These are phyloP conservation scores for Hydnum rufescens DNA, from an alignment of 768 basidiomycete species.

Conservation along the genomic window DNA sequence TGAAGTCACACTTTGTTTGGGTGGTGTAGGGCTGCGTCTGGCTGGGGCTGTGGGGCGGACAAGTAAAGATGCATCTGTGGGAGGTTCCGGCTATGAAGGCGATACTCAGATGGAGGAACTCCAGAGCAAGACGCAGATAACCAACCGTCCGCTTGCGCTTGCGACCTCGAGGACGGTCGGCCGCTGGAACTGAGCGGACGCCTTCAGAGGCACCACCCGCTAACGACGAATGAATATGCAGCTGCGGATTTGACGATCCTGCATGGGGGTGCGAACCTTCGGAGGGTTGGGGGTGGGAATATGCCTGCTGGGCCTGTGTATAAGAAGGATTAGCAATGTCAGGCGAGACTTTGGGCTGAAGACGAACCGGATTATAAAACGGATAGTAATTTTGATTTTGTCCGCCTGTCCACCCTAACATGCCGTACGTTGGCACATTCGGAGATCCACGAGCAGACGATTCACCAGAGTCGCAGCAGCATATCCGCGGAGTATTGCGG, in stretches of 20 bases:
- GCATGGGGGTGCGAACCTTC: slow-evolving; percentile 23
- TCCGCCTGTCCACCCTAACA: no score
- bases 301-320: no score
- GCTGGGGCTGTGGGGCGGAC: slow-evolving; percentile 31
- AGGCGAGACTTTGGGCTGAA: no score
- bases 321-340: no score
- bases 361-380: no score
- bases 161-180: slow-evolving; percentile 40
- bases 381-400: no score
- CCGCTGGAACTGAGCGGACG: slow-evolving; percentile 14
- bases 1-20: slow-evolving; percentile 66
- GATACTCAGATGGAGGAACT: not conserved
- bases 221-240: slow-evolving; percentile 4
- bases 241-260: slow-evolving; percentile 11
- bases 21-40: slow-evolving; percentile 68
- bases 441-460: no score
- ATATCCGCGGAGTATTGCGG: no score
- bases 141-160: slow-evolving; percentile 33
- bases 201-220: no score
- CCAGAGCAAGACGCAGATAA: not conserved
- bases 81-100: not conserved
- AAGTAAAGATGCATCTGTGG: not conserved
- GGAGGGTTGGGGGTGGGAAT: slow-evolving; percentile 32
- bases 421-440: no score
- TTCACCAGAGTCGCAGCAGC: no score